Conservation (phyloP, 345 rosid genomes). For the Citrus glauca region DNA sequence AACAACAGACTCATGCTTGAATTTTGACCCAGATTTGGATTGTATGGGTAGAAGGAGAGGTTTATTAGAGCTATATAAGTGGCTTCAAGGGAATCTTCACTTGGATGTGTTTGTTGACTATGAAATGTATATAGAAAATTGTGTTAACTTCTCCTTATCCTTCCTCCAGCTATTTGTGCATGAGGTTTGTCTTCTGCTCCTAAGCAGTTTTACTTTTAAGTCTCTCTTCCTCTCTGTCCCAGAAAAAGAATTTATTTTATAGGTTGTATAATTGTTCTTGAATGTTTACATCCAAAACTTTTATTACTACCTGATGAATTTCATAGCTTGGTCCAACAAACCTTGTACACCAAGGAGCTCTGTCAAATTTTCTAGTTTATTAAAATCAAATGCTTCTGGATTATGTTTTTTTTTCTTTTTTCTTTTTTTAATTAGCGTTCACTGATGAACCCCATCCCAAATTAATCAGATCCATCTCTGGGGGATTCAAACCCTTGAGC, state of each 20-base stretch:
- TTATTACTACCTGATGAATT: not conserved
- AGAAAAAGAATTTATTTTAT: no score
- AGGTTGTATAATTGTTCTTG: not conserved
- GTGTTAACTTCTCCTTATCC: slow-evolving; percentile 47
- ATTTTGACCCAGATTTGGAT: slow-evolving; percentile 15
- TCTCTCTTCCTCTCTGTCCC: not conserved
- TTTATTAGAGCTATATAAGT: slow-evolving; percentile 46
- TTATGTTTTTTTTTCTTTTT: no score
- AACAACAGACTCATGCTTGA: slow-evolving; percentile 21
- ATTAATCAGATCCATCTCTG: no score
- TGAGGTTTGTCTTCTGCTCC: slow-evolving; percentile 50
- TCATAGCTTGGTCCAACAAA: not conserved
- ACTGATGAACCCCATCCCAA: no score
- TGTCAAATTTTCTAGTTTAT: not conserved
- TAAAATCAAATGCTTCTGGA: not conserved
- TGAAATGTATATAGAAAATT: slow-evolving; percentile 39
- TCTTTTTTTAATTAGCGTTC: no score
- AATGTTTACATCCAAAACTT: not conserved
- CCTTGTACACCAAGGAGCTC: not conserved
- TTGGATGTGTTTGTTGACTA: slow-evolving; percentile 21
- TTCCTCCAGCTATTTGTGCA: slow-evolving; percentile 63
- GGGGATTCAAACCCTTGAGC: no score
- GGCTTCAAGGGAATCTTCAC: slow-evolving; percentile 55
- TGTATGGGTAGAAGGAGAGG: slow-evolving; percentile 42
- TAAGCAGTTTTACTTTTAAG: not conserved